A percentile compares a stretch with the other conserved stretches of the same genome.
Conservation (phyloP, 257 asterid genomes). For the Linaria vulgaris region DNA sequence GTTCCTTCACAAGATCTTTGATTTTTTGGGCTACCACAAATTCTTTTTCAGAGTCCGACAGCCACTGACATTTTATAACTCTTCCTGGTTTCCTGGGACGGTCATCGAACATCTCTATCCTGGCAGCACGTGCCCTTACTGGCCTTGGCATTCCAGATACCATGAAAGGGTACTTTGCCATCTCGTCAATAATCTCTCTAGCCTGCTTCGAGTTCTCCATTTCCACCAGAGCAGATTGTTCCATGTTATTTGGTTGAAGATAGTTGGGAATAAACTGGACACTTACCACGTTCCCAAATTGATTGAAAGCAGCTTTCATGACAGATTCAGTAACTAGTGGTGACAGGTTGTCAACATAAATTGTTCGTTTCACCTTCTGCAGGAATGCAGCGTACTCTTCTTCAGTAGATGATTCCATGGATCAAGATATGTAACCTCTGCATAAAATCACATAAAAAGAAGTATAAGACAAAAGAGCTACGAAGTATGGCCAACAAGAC, state of each 20-base stretch:
- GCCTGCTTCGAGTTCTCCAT: constrained; percentile 62
- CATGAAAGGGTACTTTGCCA: constrained; percentile 58
- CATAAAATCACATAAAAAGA: not conserved
- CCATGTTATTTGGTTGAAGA: constrained; percentile 38
- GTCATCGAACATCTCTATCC: constrained; percentile 61
- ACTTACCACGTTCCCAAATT: constrained; percentile 62
- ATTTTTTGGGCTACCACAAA: constrained; percentile 53
- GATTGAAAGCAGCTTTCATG: constrained; percentile 64
- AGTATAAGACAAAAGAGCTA: not conserved
- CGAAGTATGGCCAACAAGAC: not conserved
- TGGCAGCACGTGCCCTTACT: constrained; percentile 56
- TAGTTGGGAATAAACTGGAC: constrained; percentile 58
- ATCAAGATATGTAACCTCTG: not conserved
- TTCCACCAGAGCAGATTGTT: constrained; percentile 74
- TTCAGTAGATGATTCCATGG: constrained; percentile 41
- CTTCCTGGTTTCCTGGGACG: constrained; percentile 75
- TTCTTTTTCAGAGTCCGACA: constrained; percentile 46
- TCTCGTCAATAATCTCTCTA: constrained; percentile 31
- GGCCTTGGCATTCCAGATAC: constrained; percentile 92
- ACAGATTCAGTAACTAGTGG: constrained; percentile 58
- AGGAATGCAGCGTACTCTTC: constrained; percentile 56
- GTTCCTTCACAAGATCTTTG: constrained; percentile 42
- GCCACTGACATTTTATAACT: constrained; percentile 54
- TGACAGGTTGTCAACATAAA: constrained; percentile 61
- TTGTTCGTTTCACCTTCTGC: constrained; percentile 61